Percentiles rank a stretch among this genome's conserved stretches.
Evolutionary conservation across 2,329 filamentous ascomycete genomes (phyloP).

Genomic region (Laburnicola sp.): DNA sequence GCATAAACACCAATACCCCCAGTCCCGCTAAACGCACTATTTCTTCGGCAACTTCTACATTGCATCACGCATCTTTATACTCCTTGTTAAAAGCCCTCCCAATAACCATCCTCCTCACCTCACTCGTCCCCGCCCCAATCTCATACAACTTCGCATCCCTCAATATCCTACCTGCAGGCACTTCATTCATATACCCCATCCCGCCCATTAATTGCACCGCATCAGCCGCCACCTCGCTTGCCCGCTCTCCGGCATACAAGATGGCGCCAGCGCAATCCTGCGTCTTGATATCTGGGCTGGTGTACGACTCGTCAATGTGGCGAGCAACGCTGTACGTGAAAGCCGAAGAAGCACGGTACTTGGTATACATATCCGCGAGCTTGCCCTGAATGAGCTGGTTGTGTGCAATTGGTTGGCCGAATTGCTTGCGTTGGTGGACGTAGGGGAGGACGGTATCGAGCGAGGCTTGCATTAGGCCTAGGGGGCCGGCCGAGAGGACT

Average conservation of each 20-base stretch:
- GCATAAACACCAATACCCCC: too few species aligned
- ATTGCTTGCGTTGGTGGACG: conserved; percentile 86
- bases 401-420: conserved; percentile 80
- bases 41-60: too few species aligned
- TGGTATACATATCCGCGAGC: conserved; percentile 96
- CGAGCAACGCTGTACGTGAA: conserved; percentile 86
- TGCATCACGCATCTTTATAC: conserved; percentile 51
- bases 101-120: conserved; percentile 92
- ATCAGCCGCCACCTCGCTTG: conserved; percentile 83
- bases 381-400: conserved; percentile 94
- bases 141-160: conserved; percentile 84
- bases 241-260: conserved; percentile 86
- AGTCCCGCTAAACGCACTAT: background rate
- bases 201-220: conserved; percentile 91
- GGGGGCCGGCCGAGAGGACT: conserved; percentile 84
- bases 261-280: conserved; percentile 96
- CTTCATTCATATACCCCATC: conserved; percentile 95
- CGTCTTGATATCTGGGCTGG: conserved; percentile 67
- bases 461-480: conserved; percentile 92
- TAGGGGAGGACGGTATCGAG: conserved; percentile 88
- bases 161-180: conserved; percentile 82
- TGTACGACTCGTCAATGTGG: conserved; percentile 63
- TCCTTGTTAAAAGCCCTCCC: conserved; percentile 89
- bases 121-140: conserved; percentile 94
- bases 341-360: conserved; percentile 77